Evolutionary conservation across 1,284 basidiomycete species (phyloP), one percentile per base, ranked within the genome.

Genomic region (Leccinum discolor): DNA sequence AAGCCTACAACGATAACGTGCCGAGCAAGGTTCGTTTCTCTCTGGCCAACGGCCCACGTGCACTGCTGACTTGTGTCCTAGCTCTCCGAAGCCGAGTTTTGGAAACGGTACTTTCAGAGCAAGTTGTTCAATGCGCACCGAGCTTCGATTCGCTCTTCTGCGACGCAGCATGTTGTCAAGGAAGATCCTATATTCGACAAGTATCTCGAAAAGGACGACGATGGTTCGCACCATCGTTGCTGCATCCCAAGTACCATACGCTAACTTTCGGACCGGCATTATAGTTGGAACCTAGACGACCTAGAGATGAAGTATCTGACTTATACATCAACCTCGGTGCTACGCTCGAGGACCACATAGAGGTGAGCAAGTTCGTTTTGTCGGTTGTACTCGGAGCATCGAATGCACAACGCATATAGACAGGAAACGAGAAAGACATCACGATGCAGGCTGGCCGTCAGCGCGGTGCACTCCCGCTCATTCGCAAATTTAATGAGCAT

Each of bases 401-500:
- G n/a, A 14, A 40, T n/a, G 14, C 4, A 8, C 12, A 11, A 26
- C 16, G n/a, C 16, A 1, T 6, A 18, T 67, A 96, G 92, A 91
- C 91, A 2, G 93, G 94, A 5, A 97, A 95, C 70, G 86, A 90
- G 67, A 89, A 87, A 75, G 98, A 99, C 74, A 80, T 94, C 58
- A 99, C 98, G 0, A 99, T 99, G 98, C 93, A 95, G 74, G 90
- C 96, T 5, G 98, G 98, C 7, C 88, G 91, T 70, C 93, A 98
- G 76, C 84, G 90, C 60, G 90, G 90, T 23, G 92, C 93, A 18
- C 79, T 99, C 47, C 98, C 98, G 0, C 84, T 99, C 40, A 98
- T 99, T 72, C 86, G 98, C 54, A 92, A 97, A 72, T 99, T 99
- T 81, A 99, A 99, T 74, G 95, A 98, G 74, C 98, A 99, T 78